These are phyloP conservation scores for Leccinum incarnatum DNA, from an alignment of 768 basidiomycete genomes.

Conservation along the genomic window DNA sequence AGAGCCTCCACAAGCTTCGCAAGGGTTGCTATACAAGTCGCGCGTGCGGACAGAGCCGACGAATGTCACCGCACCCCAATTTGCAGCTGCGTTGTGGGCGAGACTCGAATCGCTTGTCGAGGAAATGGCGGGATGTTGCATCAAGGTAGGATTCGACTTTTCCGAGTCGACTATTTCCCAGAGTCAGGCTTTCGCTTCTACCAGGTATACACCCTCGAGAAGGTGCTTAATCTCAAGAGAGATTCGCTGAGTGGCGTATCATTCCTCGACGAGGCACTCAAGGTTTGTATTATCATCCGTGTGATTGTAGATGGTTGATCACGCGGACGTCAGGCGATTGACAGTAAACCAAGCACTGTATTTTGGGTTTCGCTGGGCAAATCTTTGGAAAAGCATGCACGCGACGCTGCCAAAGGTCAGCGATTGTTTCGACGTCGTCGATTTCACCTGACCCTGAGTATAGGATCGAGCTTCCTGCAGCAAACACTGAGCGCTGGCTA, in stretches of 20 bases:
- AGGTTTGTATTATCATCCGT: constrained; percentile 44
- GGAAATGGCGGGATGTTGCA: constrained; percentile 89
- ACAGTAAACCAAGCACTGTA: constrained; percentile 85
- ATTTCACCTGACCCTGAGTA: constrained; percentile 2
- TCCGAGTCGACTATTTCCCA: too few relatives aligned
- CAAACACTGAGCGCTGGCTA: constrained; percentile 86
- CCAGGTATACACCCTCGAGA: constrained; percentile 93
- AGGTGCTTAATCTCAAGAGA: constrained; percentile 85
- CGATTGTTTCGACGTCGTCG: neutral
- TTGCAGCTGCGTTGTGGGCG: constrained; percentile 52
- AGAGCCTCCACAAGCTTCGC: constrained; percentile 25
- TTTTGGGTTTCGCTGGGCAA: constrained; percentile 87
- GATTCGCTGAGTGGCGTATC: constrained; percentile 71
- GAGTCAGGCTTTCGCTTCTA: neutral
- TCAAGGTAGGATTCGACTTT: constrained; percentile 55
- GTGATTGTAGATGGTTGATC: constrained; percentile 1
- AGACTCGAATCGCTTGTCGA: constrained; percentile 74
- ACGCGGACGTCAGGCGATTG: constrained; percentile 58
- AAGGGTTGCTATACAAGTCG: constrained; percentile 69
- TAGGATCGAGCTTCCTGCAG: constrained; percentile 88
- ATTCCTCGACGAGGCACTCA: constrained; percentile 94
- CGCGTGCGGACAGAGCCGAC: constrained; percentile 91
- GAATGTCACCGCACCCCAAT: constrained; percentile 81
- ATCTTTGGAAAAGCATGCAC: constrained; percentile 77
- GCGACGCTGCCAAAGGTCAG: constrained; percentile 77